Evolutionary conservation across 352 stramenopile species (phyloP).

Genomic region (Pythium rhizo-oryzae): DNA sequence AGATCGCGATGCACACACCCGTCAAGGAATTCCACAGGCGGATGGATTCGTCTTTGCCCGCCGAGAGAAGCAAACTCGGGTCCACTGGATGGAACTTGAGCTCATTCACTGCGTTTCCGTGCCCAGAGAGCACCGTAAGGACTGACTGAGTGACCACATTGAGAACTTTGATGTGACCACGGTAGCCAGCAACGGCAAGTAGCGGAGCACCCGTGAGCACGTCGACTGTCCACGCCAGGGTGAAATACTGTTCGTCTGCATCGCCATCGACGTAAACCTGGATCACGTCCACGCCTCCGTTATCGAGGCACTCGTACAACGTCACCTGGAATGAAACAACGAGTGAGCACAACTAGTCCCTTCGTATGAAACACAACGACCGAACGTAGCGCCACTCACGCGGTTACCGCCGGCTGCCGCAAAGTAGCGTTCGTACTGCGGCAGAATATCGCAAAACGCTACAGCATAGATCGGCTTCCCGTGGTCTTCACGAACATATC

Average conservation of each 20-base stretch:
- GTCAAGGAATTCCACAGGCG: constrained; percentile 93
- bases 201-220: constrained; percentile 70
- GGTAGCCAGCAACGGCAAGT: constrained; percentile 67
- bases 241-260: constrained; percentile 80
- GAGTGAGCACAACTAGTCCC: no score
- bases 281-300: constrained; percentile 72
- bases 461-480: constrained; percentile 82
- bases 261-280: constrained; percentile 81
- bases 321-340: constrained; percentile 44
- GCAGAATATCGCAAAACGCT: constrained; percentile 70
- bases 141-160: constrained; percentile 80
- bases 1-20: constrained; percentile 89
- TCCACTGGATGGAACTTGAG: constrained; percentile 91
- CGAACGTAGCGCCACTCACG: constrained; percentile 33
- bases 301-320: constrained; percentile 77
- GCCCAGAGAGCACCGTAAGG: constrained; percentile 80
- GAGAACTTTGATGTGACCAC: constrained; percentile 85
- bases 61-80: constrained; percentile 87
- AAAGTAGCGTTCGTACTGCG: constrained; percentile 73
- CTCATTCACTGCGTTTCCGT: constrained; percentile 93
- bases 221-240: constrained; percentile 75
- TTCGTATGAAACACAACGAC: not conserved
- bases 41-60: constrained; percentile 92
- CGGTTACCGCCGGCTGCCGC: constrained; percentile 70
- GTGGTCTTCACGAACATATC: constrained; percentile 73